Evolutionary conservation across 345 rosid genomes (phyloP), one percentile per base, ranked within the genome.

Genomic region (Arabidopsis arenosa): DNA sequence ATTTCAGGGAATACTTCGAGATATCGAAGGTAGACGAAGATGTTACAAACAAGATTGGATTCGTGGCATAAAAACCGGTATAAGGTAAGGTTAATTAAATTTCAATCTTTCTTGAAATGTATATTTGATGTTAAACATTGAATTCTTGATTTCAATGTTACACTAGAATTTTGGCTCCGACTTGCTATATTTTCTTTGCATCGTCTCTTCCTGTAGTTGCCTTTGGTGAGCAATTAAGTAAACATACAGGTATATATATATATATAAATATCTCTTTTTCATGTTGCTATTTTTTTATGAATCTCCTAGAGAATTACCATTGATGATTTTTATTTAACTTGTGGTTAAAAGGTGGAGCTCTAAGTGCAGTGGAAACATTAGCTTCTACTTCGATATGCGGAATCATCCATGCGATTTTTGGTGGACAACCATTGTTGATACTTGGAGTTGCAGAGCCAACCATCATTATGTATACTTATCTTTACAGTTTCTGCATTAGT

Each of bases 401-500:
- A 39, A 79, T 90, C 62, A 85, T 90, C 33, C 98, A 93, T 78
- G 77, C 98, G 6, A 70, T 93, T 59, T 79, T 93, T 30, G 98
- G 96, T 47, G 98, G 96, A 13, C 98, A 93, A 67, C 94, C 98
- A 5, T 80, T 93, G 81, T 70, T 90, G 79, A 90, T 92, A 63
- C 21, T 92, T 59, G 97, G 97, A 7, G 97, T 92, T 61, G 97
- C 97, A 5, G 96, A 93, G 63, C 96, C 98, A 2, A 93, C 98
- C 3, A 80, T 89, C 65, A 93, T 90, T 14, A 93, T 93, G 98
- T 90, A 89, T 80, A 89, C 88, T 66, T 93, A 90, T 65, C 76
- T 90, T 81, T 90, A 90, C 82, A 83, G 76, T 71, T 93, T 93
- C 80, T 68, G 90, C 77, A 76, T 81, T 74, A 80, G 81, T 36